phyloP scores from a whole-genome alignment of 1,284 basidiomycete genomes.

The Meira miltonrushii region DNA sequence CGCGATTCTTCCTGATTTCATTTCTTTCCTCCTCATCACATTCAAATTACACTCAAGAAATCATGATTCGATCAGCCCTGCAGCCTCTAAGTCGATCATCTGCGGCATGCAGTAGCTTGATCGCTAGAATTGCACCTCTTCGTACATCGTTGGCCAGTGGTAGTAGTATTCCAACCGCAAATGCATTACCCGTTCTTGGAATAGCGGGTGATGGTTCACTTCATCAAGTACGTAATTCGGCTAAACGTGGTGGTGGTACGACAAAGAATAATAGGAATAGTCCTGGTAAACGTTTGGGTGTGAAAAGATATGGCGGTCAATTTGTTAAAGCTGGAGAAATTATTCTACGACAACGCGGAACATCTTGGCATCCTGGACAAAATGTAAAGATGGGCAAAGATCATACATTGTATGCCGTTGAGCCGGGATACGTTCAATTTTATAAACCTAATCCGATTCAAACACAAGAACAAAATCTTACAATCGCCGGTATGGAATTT shows the following conservation, averaged over 20 bases:
- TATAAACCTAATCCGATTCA: conserved; percentile 30
- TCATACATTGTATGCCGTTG: conserved; percentile 49
- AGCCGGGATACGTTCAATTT: conserved; percentile 48
- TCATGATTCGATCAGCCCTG: neutral
- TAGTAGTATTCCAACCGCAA: neutral
- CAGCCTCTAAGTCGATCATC: neutral
- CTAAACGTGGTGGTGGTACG: conserved; percentile 50
- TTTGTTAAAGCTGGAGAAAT: conserved; percentile 46
- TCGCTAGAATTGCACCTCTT: neutral
- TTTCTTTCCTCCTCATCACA: neutral
- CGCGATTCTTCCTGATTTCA: neutral
- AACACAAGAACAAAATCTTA: conserved; percentile 9
- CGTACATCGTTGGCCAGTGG: conserved; percentile 5
- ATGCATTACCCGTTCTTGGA: conserved; percentile 29
- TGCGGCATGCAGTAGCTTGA: too few relatives aligned
- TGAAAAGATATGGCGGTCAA: conserved; percentile 45
- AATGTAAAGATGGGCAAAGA: conserved; percentile 48
- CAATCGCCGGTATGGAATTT: conserved; percentile 8
- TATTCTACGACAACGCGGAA: conserved; percentile 49
- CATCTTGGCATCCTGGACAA: conserved; percentile 48
- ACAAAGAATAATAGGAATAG: conserved; percentile 52
- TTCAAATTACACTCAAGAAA: neutral
- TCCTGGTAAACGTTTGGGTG: conserved; percentile 48
- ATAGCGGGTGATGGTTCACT: conserved; percentile 37
- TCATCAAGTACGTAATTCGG: conserved; percentile 48